Evolutionary conservation across 768 basidiomycete species (phyloP), one percentile per base, ranked within the genome.

Genomic region (Myochromella boudieri): DNA sequence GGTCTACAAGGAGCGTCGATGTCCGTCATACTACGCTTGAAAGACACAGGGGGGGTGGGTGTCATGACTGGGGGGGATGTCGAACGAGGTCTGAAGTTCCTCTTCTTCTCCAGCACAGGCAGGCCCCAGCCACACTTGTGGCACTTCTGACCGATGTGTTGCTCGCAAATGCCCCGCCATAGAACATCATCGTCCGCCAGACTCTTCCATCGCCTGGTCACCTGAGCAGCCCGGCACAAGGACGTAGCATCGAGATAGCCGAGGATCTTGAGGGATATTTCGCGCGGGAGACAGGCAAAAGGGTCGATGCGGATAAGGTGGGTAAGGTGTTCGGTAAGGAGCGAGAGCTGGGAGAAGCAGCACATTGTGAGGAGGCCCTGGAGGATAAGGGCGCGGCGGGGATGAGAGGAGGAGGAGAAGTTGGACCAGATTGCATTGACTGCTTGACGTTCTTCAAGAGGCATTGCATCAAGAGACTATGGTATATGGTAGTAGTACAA

Each of bases 331-430:
- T 97, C 91, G 24, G 93, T 87, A 48, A 99, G 85, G 40, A 97
- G 87, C 21, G 97, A 97, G 22, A 99, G 85, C 61, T 99, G 94
- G 37, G 91, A 95, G 74, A 97, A 97, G 69, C 97, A 98, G 66
- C 95, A 98, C 93, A 99, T 98, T 12, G 97, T 97, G 56, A 99
- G 83, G 48, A 99, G 80, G 31, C 97, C 97, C 59, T 91, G 91
- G 39, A 99, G 86, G 62, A 98, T 97, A 63, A 98, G 83, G 44
- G 89, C 91, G 28, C 97, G 81, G 27, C 90, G 84, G 4, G 87
- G 82, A 59, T 97, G 93, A 0, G 93, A 85, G 1, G 95, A 95
- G 1, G 91, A 90, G 15, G 93, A 95, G 69, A 99, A 99, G 59
- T 84, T 92, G 54, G 94, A 89, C 97, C 97, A 99, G 57, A 98